Base-by-base conservation (phyloP, 1,284 basidiomycete species). In the Cryptococcus floricola region DNA sequence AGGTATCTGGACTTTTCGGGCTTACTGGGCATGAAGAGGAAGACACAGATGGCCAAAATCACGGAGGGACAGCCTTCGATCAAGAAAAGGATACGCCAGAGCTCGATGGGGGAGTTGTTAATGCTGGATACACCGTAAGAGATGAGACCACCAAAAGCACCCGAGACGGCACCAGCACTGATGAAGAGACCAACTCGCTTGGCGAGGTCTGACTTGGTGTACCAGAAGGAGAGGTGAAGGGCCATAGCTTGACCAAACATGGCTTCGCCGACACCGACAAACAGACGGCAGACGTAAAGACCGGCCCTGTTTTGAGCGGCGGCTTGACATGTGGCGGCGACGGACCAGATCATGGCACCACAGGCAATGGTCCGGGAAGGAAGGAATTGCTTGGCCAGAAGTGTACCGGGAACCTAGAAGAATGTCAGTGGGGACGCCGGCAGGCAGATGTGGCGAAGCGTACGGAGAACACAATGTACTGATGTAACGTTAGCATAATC, bases 1-100 rank as follows among this genome's bases (percentile, higher is more conserved):
- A 93, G 76, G 68, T 85, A 88, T 0, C 73, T 74, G 0, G 87
- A 86, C 12, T 83, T 85, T 69, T 92, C 88, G 0, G 91, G 91
- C 37, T 89, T 80, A 50, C 85, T 81, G 0, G 91, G 91, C 8
- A 94, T 79, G 60, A 87, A 78, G 57, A 85, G 80, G 56, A 86
- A 75, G 2, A 86, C 82, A 31, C 85, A 49, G 19, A 88, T 52
- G 2, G 88, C 89, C 37, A 92, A 79, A 0, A 89, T 18, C 5
- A 93, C 67, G 0, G 63, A 61, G 5, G 67, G 68, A 65, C 51
- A 64, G 80, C 88, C 81, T 86, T 81, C 91, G 54, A 93, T 82
- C 42, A 73, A 61, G 68, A 72, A 72, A 10, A 71, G 62, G 57
- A 74, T 70, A 4, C 70, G 59, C 71, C 70, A 75, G 53, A 65